A percentile compares a stretch with the other conserved stretches of the same genome.
Conservation (phyloP, 805 yeast genomes). For the Ascoidea asiatica region DNA sequence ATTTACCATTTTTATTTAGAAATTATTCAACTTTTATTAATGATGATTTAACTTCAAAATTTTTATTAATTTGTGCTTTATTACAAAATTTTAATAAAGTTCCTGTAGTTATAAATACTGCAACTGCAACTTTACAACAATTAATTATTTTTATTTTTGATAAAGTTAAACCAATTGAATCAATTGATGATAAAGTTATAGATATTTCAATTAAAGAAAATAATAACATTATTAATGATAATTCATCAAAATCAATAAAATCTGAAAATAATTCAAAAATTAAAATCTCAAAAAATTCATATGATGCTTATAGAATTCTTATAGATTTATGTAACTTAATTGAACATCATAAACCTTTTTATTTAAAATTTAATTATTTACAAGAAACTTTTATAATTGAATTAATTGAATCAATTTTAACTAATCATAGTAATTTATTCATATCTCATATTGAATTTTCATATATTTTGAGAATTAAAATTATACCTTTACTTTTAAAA, state of each 20-base stretch:
- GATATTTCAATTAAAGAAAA: conserved; percentile 8
- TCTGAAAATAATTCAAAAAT: conserved; percentile 30
- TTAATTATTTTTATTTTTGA: conserved; percentile 70
- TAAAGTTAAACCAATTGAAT: conserved; percentile 31
- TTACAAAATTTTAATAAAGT: conserved; percentile 58
- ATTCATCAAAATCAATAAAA: conserved; percentile 23
- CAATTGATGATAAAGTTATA: conserved; percentile 12
- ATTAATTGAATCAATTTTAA: conserved; percentile 64
- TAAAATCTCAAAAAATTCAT: conserved; percentile 36
- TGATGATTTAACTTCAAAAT: conserved; percentile 40
- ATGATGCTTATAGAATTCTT: conserved; percentile 60
- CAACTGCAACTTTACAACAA: conserved; percentile 88
- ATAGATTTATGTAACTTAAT: conserved; percentile 59
- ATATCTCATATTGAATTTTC: conserved; percentile 48
- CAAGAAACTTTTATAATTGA: conserved; percentile 67
- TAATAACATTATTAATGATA: too few relatives aligned
- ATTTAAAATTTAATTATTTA: conserved; percentile 36
- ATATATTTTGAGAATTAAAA: conserved; percentile 46
- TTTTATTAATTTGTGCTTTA: conserved; percentile 57
- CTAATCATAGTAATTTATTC: conserved; percentile 47
- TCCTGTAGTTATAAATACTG: conserved; percentile 75
- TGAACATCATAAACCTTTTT: conserved; percentile 41
- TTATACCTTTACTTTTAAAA: conserved; percentile 66
- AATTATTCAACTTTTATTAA: conserved; percentile 41
- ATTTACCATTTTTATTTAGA: conserved; percentile 63